phyloP scores from a whole-genome alignment of 2,329 filamentous ascomycete species.

The Pseudopyrenochaeta lycopersici region DNA sequence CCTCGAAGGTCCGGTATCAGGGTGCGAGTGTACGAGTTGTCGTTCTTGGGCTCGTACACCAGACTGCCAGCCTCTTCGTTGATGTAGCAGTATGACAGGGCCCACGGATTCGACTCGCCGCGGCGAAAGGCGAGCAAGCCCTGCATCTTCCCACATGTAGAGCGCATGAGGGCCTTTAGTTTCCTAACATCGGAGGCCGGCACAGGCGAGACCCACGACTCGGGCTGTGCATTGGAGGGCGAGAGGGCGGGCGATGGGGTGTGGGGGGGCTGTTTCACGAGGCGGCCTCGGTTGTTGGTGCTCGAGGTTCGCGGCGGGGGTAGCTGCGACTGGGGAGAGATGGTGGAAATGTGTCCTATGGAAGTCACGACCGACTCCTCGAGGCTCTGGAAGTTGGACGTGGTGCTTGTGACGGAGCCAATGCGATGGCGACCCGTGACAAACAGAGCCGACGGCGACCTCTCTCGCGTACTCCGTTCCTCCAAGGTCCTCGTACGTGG shows the following conservation, averaged over 20 bases:
- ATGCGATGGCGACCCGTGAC: slow-evolving; percentile 67
- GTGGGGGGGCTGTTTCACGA: slow-evolving; percentile 38
- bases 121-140: slow-evolving; percentile 78
- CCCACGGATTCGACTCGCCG: slow-evolving; percentile 70
- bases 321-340: slow-evolving; percentile 41
- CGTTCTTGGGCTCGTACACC: slow-evolving; percentile 76
- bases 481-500: slow-evolving; percentile 63
- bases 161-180: slow-evolving; percentile 79
- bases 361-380: slow-evolving; percentile 52
- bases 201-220: slow-evolving; percentile 49
- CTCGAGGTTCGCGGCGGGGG: slow-evolving; percentile 39
- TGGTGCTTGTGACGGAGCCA: slow-evolving; percentile 72
- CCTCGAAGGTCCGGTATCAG: slow-evolving; percentile 79
- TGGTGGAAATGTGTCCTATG: slow-evolving; percentile 53
- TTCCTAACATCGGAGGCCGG: slow-evolving; percentile 75
- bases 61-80: slow-evolving; percentile 78
- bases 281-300: slow-evolving; percentile 39
- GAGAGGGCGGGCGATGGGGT: slow-evolving; percentile 28
- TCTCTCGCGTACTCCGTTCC: slow-evolving; percentile 52
- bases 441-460: slow-evolving; percentile 52
- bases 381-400: slow-evolving; percentile 59
- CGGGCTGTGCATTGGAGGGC: slow-evolving; percentile 37
- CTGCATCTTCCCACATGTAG: slow-evolving; percentile 79
- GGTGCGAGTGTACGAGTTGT: slow-evolving; percentile 67
- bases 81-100: slow-evolving; percentile 77